phyloP scores from a whole-genome alignment of 164 flowering plant genomes.

The Tetracentron sinense region DNA sequence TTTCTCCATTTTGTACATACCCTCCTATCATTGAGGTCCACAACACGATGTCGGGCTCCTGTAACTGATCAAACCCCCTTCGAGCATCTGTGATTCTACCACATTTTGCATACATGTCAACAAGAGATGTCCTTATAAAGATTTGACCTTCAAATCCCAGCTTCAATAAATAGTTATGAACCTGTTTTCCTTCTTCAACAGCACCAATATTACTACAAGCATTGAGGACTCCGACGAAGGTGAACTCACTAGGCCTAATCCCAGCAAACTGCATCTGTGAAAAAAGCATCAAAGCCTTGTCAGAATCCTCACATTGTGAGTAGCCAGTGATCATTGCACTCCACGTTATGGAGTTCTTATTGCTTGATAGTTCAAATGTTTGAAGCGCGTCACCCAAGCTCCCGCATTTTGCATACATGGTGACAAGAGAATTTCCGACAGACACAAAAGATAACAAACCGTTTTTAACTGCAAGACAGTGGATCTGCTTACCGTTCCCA shows the following conservation, averaged over 20 bases:
- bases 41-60: slow-evolving; percentile 63
- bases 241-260: slow-evolving; percentile 66
- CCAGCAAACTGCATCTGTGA: slow-evolving; percentile 52
- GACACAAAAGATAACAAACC: slow-evolving; percentile 46
- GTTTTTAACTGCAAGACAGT: slow-evolving; percentile 44
- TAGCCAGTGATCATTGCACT: slow-evolving; percentile 84
- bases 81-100: slow-evolving; percentile 54
- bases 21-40: slow-evolving; percentile 94
- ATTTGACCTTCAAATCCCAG: slow-evolving; percentile 59
- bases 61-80: slow-evolving; percentile 57
- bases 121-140: slow-evolving; percentile 58
- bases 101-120: slow-evolving; percentile 90
- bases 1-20: slow-evolving; percentile 74
- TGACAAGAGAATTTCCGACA: slow-evolving; percentile 60
- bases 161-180: slow-evolving; percentile 58
- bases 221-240: slow-evolving; percentile 79
- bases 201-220: slow-evolving; percentile 63
- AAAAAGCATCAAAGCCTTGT: slow-evolving; percentile 57
- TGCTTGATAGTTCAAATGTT: slow-evolving; percentile 39
- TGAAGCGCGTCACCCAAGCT: slow-evolving; percentile 45
- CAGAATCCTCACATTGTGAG: slow-evolving; percentile 62
- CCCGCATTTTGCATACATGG: slow-evolving; percentile 70
- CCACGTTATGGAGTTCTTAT: slow-evolving; percentile 79
- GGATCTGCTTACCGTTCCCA: slow-evolving; percentile 45
- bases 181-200: slow-evolving; percentile 53